These are phyloP conservation scores for Phytophthora syringae DNA, from an alignment of 352 stramenopile genomes.

Conservation along the genomic window DNA sequence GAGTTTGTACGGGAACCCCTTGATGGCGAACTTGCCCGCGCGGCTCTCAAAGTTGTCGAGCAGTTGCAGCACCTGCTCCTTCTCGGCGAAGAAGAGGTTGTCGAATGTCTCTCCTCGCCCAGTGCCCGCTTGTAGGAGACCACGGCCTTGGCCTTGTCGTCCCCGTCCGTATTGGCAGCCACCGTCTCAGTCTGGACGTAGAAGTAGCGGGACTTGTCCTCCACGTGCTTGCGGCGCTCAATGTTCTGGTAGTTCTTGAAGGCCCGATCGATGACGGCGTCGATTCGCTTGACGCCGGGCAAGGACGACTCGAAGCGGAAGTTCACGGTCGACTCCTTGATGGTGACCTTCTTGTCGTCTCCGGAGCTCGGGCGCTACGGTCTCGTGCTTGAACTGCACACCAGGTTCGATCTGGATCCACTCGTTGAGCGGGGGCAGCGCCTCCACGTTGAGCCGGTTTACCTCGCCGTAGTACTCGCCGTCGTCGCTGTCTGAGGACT, in stretches of 20 bases:
- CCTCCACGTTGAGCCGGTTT: constrained; percentile 48
- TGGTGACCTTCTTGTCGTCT: constrained; percentile 28
- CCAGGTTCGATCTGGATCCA: constrained; percentile 55
- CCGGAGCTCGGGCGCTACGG: constrained; percentile 28
- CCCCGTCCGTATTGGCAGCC: constrained; percentile 3
- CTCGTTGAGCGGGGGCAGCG: constrained; percentile 42
- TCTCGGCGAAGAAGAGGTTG: constrained; percentile 88
- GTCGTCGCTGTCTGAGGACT: constrained; percentile 34
- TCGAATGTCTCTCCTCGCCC: constrained; percentile 89
- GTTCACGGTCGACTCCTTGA: constrained; percentile 36
- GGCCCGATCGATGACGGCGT: constrained; percentile 44
- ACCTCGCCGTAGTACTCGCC: constrained; percentile 37
- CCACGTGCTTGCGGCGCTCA: constrained; percentile 41
- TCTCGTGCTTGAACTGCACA: constrained; percentile 59
- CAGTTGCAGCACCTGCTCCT: constrained; percentile 65
- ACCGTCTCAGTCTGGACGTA: constrained; percentile 41
- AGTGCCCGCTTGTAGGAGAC: constrained; percentile 65
- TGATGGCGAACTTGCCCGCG: constrained; percentile 84
- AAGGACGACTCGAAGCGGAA: constrained; percentile 37
- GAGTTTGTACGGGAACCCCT: constrained; percentile 89
- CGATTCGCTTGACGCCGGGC: constrained; percentile 45
- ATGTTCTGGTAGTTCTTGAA: constrained; percentile 48
- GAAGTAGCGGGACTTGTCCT: constrained; percentile 57
- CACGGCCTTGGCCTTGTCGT: constrained; percentile 14
- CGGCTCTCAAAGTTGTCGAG: constrained; percentile 74